These are phyloP conservation scores for Hortiboletus rubellus DNA, from an alignment of 1,284 basidiomycete species.

Conservation along the genomic window DNA sequence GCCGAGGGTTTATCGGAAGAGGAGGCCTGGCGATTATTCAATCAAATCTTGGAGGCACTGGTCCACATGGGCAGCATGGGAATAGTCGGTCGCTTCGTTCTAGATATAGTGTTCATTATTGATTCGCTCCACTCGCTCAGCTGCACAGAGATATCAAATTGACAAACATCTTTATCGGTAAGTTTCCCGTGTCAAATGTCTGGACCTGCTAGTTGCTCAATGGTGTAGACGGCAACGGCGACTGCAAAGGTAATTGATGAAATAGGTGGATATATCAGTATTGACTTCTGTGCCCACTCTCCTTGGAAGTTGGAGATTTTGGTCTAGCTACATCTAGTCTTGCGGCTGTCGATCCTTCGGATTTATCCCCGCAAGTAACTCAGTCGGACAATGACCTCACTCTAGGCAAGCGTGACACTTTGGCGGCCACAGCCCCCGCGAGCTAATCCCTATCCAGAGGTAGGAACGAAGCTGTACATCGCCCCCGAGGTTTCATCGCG, in stretches of 20 bases:
- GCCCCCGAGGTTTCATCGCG: conserved; percentile 82
- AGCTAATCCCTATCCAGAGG: conserved; percentile 50
- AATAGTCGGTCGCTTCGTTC: conserved; percentile 50
- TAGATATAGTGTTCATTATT: neutral
- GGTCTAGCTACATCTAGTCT: conserved; percentile 87
- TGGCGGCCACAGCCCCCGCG: neutral
- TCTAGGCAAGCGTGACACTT: conserved; percentile 47
- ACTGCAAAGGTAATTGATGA: conserved; percentile 72
- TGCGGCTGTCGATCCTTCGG: conserved; percentile 69
- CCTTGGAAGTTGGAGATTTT: conserved; percentile 78
- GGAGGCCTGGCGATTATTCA: conserved; percentile 88
- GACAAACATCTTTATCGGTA: conserved; percentile 90
- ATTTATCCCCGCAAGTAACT: conserved; percentile 50
- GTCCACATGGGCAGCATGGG: conserved; percentile 88
- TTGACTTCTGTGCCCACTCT: neutral
- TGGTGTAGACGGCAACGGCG: conserved; percentile 73
- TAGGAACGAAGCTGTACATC: conserved; percentile 92
- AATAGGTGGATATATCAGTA: neutral
- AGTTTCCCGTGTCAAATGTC: conserved; percentile 14
- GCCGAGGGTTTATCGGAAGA: conserved; percentile 79
- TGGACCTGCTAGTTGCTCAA: neutral
- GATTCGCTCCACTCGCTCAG: conserved; percentile 33
- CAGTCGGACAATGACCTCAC: conserved; percentile 68
- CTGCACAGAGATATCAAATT: conserved; percentile 92
- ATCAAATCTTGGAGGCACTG: conserved; percentile 91